Evolutionary conservation across 371 early-diverging fungal genomes (phyloP).

Genomic region (Mortierella sp.): DNA sequence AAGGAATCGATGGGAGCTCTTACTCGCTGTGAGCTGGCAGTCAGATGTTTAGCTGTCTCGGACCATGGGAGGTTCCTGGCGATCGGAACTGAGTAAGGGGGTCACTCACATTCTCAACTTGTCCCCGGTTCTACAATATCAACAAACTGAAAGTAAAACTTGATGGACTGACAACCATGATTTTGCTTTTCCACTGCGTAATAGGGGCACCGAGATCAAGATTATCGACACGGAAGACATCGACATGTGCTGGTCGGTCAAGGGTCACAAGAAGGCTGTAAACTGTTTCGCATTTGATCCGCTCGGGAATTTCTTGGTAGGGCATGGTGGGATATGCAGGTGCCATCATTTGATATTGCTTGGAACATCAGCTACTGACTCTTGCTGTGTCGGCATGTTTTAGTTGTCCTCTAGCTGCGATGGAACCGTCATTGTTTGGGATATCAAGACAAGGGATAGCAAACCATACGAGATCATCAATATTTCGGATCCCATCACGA

Average conservation of each 20-base stretch:
- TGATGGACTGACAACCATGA: background rate
- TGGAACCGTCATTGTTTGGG: conserved; percentile 75
- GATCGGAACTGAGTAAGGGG: conserved; percentile 47
- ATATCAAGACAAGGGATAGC: conserved; percentile 59
- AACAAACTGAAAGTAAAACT: background rate
- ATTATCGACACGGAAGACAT: conserved; percentile 47
- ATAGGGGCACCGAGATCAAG: conserved; percentile 37
- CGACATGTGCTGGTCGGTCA: conserved; percentile 39
- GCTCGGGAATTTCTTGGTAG: conserved; percentile 51
- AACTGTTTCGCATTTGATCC: conserved; percentile 51
- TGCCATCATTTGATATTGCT: background rate
- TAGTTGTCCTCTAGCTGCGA: conserved; percentile 69
- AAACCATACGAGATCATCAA: conserved; percentile 58
- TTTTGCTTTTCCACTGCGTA: background rate
- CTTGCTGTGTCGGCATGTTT: too few species aligned
- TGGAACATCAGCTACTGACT: background rate
- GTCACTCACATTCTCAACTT: background rate
- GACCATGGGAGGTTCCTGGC: conserved; percentile 30
- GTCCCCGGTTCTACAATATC: background rate
- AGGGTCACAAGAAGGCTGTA: conserved; percentile 56
- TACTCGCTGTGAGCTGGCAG: conserved; percentile 27
- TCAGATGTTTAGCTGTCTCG: conserved; percentile 40
- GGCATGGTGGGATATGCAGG: background rate
- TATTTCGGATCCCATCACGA: conserved; percentile 20
- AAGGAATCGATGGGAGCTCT: conserved; percentile 25